Conservation (phyloP, 192 early-diverging fungal genomes). For the Coemansia aciculifera region DNA sequence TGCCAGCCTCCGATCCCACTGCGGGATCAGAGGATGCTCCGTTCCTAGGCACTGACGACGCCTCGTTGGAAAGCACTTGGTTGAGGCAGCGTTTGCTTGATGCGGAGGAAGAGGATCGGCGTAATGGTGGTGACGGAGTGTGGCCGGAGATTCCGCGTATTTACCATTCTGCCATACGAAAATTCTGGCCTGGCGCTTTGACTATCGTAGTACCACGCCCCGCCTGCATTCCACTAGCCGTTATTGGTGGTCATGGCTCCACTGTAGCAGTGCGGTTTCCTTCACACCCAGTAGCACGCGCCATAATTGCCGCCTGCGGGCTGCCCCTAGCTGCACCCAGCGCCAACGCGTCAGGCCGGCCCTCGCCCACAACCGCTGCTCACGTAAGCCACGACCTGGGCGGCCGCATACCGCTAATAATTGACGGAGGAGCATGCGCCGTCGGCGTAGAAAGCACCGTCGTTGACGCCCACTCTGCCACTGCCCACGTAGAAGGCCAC, state of each 20-base stretch:
- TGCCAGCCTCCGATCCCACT: constrained; percentile 30
- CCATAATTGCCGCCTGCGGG: constrained; percentile 77
- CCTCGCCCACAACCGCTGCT: constrained; percentile 86
- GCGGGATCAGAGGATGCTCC: background rate
- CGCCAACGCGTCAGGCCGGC: constrained; percentile 95
- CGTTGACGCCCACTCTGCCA: constrained; percentile 64
- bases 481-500: constrained; percentile 18
- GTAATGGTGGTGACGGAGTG: constrained; percentile 33
- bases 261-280: constrained; percentile 93
- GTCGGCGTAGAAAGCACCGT: constrained; percentile 95
- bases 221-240: constrained; percentile 61
- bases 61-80: constrained; percentile 31
- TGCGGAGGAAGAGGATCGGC: constrained; percentile 26
- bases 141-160: constrained; percentile 65
- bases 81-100: constrained; percentile 6
- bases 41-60: constrained; percentile 53
- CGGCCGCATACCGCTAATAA: constrained; percentile 77
- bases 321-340: constrained; percentile 96
- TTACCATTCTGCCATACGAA: constrained; percentile 67
- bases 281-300: constrained; percentile 86
- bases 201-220: constrained; percentile 85
- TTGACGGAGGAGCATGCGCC: constrained; percentile 88
- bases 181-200: constrained; percentile 92
- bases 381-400: constrained; percentile 86
- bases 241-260: constrained; percentile 76